Percentiles rank a stretch among this genome's conserved stretches.
Conservation (phyloP, 768 basidiomycete species). For the Boletus patriciae region DNA sequence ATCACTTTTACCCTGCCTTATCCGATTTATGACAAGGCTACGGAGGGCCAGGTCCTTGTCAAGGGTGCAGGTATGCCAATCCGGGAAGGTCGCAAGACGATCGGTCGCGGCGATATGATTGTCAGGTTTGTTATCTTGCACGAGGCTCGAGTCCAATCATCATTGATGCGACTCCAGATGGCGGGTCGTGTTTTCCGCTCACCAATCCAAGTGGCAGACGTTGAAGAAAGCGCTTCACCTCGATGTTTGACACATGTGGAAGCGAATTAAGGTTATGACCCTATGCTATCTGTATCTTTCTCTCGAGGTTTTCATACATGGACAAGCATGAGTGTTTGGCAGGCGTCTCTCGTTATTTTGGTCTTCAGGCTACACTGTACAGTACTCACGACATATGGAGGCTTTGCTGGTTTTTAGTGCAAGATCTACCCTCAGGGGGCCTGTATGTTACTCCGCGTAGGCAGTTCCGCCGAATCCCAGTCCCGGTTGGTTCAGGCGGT, state of each 20-base stretch:
- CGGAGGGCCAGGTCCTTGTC: conserved; percentile 50
- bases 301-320: conserved; percentile 19
- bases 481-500: background rate
- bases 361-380: conserved; percentile 24
- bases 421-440: background rate
- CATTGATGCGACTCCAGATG: conserved; percentile 21
- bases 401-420: conserved; percentile 1
- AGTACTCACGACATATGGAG: conserved; percentile 25
- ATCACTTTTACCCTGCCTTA: conserved; percentile 53
- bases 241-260: conserved; percentile 22
- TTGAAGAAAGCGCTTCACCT: conserved; percentile 31
- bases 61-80: conserved; percentile 72
- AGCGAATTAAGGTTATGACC: conserved; percentile 13
- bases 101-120: conserved; percentile 62
- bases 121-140: conserved; percentile 45
- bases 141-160: conserved; percentile 1
- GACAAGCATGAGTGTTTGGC: conserved; percentile 14
- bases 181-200: conserved; percentile 33
- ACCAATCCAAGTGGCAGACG: conserved; percentile 34
- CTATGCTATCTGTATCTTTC: conserved; percentile 22
- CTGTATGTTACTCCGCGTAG: background rate
- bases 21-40: conserved; percentile 46
- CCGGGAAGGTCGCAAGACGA: conserved; percentile 47
- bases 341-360: conserved; percentile 8
- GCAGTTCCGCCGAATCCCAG: background rate